Percentiles rank a stretch among this genome's conserved stretches.
phyloP scores from a whole-genome alignment of 2,329 filamentous ascomycete species.

The Neofusicoccum laricinum region DNA sequence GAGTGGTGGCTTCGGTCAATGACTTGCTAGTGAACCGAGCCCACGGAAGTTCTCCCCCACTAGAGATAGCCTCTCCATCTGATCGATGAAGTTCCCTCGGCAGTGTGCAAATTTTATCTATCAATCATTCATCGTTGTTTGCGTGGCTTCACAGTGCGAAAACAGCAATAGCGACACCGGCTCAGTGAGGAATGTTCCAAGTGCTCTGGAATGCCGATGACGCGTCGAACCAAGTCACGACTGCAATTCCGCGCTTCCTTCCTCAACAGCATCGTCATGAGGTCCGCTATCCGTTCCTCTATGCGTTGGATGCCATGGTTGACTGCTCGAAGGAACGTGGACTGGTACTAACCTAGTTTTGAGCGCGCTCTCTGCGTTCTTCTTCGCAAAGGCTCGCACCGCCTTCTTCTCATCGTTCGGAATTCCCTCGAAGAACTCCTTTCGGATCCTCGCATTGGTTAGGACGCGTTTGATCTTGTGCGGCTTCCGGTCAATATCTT shows the following conservation, averaged over 20 bases:
- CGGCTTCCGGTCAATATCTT: slow-evolving; percentile 72
- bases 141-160: not conserved
- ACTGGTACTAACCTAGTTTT: slow-evolving; percentile 71
- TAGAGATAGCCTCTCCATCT: slow-evolving; percentile 10
- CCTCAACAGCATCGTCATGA: not conserved
- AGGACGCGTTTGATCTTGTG: slow-evolving; percentile 67
- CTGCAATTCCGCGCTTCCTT: not conserved
- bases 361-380: slow-evolving; percentile 71
- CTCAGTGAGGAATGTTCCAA: not conserved
- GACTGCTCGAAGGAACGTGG: not conserved
- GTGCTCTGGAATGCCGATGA: not conserved
- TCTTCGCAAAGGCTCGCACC: slow-evolving; percentile 63
- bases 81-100: not conserved
- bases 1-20: slow-evolving; percentile 11
- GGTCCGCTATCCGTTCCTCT: not conserved
- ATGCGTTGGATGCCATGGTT: not conserved
- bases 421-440: slow-evolving; percentile 61
- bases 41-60: slow-evolving; percentile 6
- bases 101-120: slow-evolving; percentile 4
- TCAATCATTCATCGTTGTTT: not conserved
- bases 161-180: not conserved
- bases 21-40: slow-evolving; percentile 14
- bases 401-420: slow-evolving; percentile 57
- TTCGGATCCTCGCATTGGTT: slow-evolving; percentile 58
- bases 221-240: not conserved